A percentile compares a stretch with the other conserved stretches of the same genome.
Conservation (phyloP, 148 eudicot genomes). For the Mesembryanthemum crystallinum region DNA sequence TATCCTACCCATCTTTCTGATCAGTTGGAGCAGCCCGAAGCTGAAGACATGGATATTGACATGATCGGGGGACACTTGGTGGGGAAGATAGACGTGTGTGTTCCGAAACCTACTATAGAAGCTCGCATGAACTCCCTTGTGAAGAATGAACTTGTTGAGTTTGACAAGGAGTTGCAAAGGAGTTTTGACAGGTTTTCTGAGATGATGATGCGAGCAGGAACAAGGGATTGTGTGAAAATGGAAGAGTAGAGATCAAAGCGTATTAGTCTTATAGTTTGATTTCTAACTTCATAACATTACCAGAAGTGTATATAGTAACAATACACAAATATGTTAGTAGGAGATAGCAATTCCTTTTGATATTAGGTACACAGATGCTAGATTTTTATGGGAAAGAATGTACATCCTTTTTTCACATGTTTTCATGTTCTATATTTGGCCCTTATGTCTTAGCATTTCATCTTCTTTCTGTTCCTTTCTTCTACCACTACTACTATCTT, state of each 20-base stretch:
- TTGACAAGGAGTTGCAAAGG: slow-evolving; percentile 10
- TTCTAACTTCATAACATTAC: no score
- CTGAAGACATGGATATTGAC: slow-evolving; percentile 53
- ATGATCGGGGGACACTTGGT: slow-evolving; percentile 49
- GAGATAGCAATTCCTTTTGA: background rate
- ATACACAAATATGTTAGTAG: background rate
- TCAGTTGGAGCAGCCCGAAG: background rate
- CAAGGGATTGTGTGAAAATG: background rate
- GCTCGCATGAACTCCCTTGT: background rate
- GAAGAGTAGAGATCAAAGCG: background rate
- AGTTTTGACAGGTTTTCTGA: slow-evolving; percentile 7
- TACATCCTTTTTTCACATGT: background rate
- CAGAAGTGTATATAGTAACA: no score
- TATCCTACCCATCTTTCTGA: no score
- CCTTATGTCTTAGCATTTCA: no score
- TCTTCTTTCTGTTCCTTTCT: no score
- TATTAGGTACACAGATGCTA: background rate
- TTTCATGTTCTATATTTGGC: no score
- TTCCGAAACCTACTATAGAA: slow-evolving; percentile 9
- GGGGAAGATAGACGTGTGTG: slow-evolving; percentile 31
- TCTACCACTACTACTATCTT: no score
- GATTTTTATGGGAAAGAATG: background rate
- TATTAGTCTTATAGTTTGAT: no score
- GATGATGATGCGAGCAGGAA: background rate
- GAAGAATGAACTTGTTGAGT: background rate